Base-by-base conservation (phyloP, 768 basidiomycete genomes). In the Leccinum truebloodii region DNA sequence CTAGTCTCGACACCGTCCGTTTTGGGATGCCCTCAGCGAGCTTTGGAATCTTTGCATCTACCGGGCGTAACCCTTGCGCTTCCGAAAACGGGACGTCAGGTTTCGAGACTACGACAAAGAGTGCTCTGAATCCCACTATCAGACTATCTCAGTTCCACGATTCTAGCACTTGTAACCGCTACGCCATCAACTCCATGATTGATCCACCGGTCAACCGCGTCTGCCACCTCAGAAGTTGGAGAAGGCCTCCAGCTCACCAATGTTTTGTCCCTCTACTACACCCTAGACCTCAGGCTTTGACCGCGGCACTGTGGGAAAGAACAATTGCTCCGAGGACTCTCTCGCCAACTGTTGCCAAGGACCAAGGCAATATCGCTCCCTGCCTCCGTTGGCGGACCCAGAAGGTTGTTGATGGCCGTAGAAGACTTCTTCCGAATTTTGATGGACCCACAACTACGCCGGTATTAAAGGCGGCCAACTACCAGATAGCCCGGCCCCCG, bases 111-210 rank as follows among this genome's bases (percentile, higher is more conserved):
- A 10, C 9, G 41, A 22, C n/a, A 41, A 22, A 48, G 46, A 22
- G 13, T 20, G n/a, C 24, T 22, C 8, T 34, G 32, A 34, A 34
- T 13, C 32, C 12, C 32, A 34, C 3, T 18, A 28, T 34, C 32
- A 13, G 12, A 34, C 4, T 44, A 3, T 51, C 12, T 18, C 26
- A 51, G 24, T 10, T 18, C 32, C 18, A 18, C 22, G 24, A 13
- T 26, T 9, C 8, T 20, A 20, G 4, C n/a, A 18, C 8, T 41
- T 41, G 39, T n/a, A 10, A 8, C 41, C 41, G 5, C 44, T 20
- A 54, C 56, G 59, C 53, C 30, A 60, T 32, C 22, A 12, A 55
- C 34, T 28, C 32, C 54, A 61, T 58, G 57, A 64, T 60, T 52
- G 64, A 37, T 57, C 24, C n/a, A 44, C 41, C 16, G 41, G 41